Evolutionary conservation across 225 moss, liverwort and hornwort species (phyloP).

Genomic region (Sphagnum contortum): DNA sequence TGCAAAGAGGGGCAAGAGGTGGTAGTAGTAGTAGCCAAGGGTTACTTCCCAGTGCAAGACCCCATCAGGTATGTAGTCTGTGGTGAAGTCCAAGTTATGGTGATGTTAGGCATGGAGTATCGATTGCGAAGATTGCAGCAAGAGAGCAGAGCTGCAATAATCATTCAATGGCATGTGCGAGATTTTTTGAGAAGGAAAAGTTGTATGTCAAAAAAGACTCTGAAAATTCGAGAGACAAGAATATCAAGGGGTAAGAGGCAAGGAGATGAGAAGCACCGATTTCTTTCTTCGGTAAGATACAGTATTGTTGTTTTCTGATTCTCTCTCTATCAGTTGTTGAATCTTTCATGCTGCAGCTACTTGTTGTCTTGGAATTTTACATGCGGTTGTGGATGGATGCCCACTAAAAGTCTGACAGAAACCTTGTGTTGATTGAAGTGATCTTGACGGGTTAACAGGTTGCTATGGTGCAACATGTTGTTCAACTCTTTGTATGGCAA

Average conservation of each 20-base stretch:
- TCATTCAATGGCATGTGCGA: conserved; percentile 23
- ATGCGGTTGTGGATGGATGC: no score
- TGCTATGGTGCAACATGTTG: conserved; percentile 3
- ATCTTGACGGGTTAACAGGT: conserved; percentile 1
- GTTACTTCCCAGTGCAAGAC: conserved; percentile 17
- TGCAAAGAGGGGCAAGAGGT: conserved; percentile 1
- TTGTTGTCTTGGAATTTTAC: no score
- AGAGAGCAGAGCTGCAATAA: conserved; percentile 18
- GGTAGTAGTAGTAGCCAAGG: conserved; percentile 16
- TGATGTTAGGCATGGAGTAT: conserved; percentile 17
- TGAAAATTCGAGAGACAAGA: no score
- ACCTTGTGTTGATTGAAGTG: no score
- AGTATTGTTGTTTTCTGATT: no score
- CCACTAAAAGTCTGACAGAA: no score
- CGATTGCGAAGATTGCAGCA: conserved; percentile 15
- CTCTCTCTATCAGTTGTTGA: no score
- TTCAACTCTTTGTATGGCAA: conserved; percentile 2
- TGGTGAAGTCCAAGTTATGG: conserved; percentile 15
- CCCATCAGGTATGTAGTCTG: conserved; percentile 10
- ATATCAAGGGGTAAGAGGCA: no score
- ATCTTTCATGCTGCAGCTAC: no score
- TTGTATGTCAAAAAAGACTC: not conserved
- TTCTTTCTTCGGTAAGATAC: no score
- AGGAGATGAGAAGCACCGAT: no score
- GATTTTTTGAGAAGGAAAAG: conserved; percentile 10